These are phyloP conservation scores for Penicillium waksmanii DNA, from an alignment of 495 filamentous ascomycete species.

Conservation along the genomic window DNA sequence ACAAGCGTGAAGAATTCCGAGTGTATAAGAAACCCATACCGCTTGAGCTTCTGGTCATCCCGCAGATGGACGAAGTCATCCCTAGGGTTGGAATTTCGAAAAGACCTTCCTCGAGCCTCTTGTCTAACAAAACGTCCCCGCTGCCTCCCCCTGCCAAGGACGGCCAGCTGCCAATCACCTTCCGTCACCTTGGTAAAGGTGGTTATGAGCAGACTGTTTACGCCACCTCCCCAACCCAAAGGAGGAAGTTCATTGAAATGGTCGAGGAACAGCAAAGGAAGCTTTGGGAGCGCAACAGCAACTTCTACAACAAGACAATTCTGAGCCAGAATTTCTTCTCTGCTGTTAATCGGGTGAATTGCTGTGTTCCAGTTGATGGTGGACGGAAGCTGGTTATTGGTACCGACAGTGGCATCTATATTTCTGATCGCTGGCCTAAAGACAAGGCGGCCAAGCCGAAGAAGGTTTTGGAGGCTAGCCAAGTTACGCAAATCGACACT, in stretches of 20 bases:
- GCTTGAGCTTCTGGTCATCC: slow-evolving; percentile 88
- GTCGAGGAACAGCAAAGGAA: slow-evolving; percentile 89
- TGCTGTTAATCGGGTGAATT: slow-evolving; percentile 81
- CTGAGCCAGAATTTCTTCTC: slow-evolving; percentile 87
- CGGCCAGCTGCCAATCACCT: slow-evolving; percentile 88
- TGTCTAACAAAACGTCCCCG: slow-evolving; percentile 69
- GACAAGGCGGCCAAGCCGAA: slow-evolving; percentile 75
- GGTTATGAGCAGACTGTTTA: slow-evolving; percentile 94
- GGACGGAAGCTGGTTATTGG: slow-evolving; percentile 92
- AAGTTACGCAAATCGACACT: slow-evolving; percentile 94
- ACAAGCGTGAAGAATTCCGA: slow-evolving; percentile 91
- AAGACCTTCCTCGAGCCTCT: slow-evolving; percentile 84
- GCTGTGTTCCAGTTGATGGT: slow-evolving; percentile 91
- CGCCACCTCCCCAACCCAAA: slow-evolving; percentile 74
- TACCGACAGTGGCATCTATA: slow-evolving; percentile 89
- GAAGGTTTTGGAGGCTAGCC: slow-evolving; percentile 80
- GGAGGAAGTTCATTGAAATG: slow-evolving; percentile 94
- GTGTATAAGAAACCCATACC: slow-evolving; percentile 97
- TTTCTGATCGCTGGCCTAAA: slow-evolving; percentile 88
- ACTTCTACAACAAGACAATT: slow-evolving; percentile 90
- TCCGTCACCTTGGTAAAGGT: slow-evolving; percentile 94
- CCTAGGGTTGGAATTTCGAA: slow-evolving; percentile 80
- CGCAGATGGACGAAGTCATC: slow-evolving; percentile 94
- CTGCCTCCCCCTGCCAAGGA: slow-evolving; percentile 63
- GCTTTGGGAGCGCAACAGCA: slow-evolving; percentile 77